Evolutionary conservation across 345 rosid species (phyloP).

Genomic region (Nasturtium officinale): DNA sequence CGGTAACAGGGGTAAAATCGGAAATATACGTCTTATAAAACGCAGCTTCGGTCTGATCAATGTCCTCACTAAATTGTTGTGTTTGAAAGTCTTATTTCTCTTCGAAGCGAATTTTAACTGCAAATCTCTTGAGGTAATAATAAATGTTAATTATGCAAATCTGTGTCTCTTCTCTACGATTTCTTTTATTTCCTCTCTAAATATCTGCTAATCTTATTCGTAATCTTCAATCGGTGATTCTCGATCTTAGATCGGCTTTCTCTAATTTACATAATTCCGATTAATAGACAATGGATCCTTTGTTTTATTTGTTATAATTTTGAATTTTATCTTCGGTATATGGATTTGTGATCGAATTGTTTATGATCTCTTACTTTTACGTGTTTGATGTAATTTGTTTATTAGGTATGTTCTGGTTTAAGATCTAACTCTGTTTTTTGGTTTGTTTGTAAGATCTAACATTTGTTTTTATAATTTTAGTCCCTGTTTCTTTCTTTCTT

Average conservation of each 20-base stretch:
- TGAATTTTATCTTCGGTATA: background rate
- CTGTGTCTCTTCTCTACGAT: background rate
- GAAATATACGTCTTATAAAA: slow-evolving; percentile 3
- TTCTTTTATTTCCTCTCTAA: background rate
- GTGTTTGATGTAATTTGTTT: background rate
- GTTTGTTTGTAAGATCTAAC: background rate
- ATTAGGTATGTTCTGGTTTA: background rate
- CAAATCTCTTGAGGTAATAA: slow-evolving; percentile 20
- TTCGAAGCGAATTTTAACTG: background rate
- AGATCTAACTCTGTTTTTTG: slow-evolving; percentile 9
- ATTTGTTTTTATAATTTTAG: background rate
- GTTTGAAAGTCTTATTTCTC: background rate
- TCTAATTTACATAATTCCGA: slow-evolving; percentile 1
- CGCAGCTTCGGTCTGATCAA: background rate
- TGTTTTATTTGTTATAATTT: background rate
- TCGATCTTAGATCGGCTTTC: slow-evolving; percentile 16
- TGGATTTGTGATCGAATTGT: background rate
- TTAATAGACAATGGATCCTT: background rate
- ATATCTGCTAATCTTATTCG: background rate
- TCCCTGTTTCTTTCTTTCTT: background rate
- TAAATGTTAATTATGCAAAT: background rate
- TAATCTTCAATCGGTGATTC: background rate
- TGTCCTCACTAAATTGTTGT: background rate
- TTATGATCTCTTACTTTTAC: slow-evolving; percentile 3
- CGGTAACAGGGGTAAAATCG: slow-evolving; percentile 34